These are phyloP conservation scores for Candida oleophila DNA, from an alignment of 805 yeast genomes.

Conservation along the genomic window DNA sequence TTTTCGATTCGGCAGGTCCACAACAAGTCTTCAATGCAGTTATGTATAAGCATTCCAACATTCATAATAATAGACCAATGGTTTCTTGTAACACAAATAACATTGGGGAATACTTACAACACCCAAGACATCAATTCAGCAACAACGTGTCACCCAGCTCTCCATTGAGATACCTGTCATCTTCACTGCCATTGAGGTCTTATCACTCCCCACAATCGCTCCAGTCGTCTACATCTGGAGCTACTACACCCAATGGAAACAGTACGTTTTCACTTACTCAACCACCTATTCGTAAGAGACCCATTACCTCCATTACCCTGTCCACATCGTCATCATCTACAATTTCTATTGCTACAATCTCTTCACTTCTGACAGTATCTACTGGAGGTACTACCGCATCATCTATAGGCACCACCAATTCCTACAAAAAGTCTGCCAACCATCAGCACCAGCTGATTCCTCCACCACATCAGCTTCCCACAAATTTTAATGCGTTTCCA, in stretches of 20 bases:
- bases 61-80: not conserved
- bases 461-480: slow-evolving; percentile 12
- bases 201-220: not conserved
- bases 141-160: not conserved
- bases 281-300: not conserved
- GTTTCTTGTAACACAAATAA: not conserved
- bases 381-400: not conserved
- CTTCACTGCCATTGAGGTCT: slow-evolving; percentile 1
- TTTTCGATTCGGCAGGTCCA: slow-evolving; percentile 29
- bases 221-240: not conserved
- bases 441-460: slow-evolving; percentile 10
- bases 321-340: slow-evolving; percentile 3
- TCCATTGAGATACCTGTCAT: not conserved
- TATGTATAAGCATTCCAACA: slow-evolving; percentile 1
- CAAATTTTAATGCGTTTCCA: slow-evolving; percentile 6
- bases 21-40: slow-evolving; percentile 21
- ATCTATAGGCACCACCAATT: not conserved
- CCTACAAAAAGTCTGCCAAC: slow-evolving; percentile 5
- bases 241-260: not conserved
- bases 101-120: not conserved
- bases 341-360: not conserved
- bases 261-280: not conserved
- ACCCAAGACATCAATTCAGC: slow-evolving; percentile 2
- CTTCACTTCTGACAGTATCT: not conserved
- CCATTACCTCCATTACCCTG: slow-evolving; percentile 1